Conservation (phyloP, 495 filamentous ascomycete species). For the Parathielavia appendiculata region DNA sequence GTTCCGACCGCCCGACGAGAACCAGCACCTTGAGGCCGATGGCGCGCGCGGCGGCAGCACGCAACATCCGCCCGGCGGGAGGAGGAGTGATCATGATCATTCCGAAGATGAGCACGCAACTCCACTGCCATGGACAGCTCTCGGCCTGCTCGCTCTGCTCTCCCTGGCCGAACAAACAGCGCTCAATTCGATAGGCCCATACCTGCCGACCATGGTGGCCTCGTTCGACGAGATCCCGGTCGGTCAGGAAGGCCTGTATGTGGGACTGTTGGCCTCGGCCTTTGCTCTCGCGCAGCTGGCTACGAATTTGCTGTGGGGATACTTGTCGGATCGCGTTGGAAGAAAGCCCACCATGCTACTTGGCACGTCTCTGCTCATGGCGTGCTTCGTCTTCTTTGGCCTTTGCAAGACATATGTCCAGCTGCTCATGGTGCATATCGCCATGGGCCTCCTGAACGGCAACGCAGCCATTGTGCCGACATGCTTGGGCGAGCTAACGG, state of each 20-base stretch:
- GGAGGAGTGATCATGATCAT: not conserved
- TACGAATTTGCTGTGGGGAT: conserved; percentile 94
- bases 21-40: conserved; percentile 5
- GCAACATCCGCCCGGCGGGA: not conserved
- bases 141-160: conserved; percentile 78
- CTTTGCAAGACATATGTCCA: conserved; percentile 80
- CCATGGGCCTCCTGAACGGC: conserved; percentile 91
- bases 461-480: conserved; percentile 84
- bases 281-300: conserved; percentile 90
- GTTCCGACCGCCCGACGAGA: conserved; percentile 13
- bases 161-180: conserved; percentile 92
- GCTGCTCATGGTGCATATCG: conserved; percentile 73
- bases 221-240: conserved; percentile 74
- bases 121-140: conserved; percentile 76
- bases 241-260: conserved; percentile 75
- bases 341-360: conserved; percentile 84
- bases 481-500: conserved; percentile 90
- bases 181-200: conserved; percentile 93
- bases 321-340: conserved; percentile 82
- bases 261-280: conserved; percentile 79
- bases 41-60: not conserved
- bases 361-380: conserved; percentile 76
- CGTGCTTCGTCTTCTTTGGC: conserved; percentile 81
- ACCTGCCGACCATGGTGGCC: conserved; percentile 86
- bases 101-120: conserved; percentile 42